A percentile compares a stretch with the other conserved stretches of the same genome.
Conservation (phyloP, 2,329 filamentous ascomycete species). For the Colletotrichum plurivorum region DNA sequence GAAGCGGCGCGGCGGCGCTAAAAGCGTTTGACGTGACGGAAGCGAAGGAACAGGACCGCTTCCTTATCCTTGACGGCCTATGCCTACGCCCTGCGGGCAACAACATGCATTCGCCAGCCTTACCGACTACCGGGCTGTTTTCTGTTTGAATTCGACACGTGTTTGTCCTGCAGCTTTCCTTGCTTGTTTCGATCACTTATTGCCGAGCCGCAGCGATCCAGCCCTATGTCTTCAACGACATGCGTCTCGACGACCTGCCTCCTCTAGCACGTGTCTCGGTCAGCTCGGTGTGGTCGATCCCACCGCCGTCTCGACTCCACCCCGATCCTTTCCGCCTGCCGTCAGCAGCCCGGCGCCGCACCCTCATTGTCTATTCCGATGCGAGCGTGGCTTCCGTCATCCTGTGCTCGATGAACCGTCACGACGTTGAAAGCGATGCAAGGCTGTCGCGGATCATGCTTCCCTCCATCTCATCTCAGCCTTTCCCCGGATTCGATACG, state of each 20-base stretch:
- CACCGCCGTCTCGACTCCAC: conserved; percentile 15
- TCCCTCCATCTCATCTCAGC: conserved; percentile 32
- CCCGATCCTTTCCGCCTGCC: neutral
- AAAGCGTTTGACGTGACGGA: conserved; percentile 9
- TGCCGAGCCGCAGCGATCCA: neutral
- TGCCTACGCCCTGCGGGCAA: conserved; percentile 13
- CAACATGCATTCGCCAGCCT: conserved; percentile 17
- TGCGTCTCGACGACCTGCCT: conserved; percentile 2
- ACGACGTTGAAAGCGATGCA: conserved; percentile 19
- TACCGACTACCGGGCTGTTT: conserved; percentile 16
- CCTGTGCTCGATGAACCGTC: neutral
- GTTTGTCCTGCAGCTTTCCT: neutral
- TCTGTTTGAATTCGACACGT: neutral
- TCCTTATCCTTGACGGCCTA: conserved; percentile 15
- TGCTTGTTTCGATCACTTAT: neutral
- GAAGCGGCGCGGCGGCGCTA: conserved; percentile 6
- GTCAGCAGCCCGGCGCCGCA: neutral
- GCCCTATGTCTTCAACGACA: neutral
- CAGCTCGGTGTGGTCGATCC: conserved; percentile 21
- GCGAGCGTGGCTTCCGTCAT: neutral
- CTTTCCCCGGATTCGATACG: conserved; percentile 40
- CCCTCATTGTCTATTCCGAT: neutral
- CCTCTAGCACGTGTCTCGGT: conserved; percentile 12
- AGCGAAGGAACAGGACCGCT: conserved; percentile 17
- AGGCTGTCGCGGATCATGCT: conserved; percentile 17